These are phyloP conservation scores for Dipodascopsis tothii DNA, from an alignment of 805 yeast genomes.

Conservation along the genomic window DNA sequence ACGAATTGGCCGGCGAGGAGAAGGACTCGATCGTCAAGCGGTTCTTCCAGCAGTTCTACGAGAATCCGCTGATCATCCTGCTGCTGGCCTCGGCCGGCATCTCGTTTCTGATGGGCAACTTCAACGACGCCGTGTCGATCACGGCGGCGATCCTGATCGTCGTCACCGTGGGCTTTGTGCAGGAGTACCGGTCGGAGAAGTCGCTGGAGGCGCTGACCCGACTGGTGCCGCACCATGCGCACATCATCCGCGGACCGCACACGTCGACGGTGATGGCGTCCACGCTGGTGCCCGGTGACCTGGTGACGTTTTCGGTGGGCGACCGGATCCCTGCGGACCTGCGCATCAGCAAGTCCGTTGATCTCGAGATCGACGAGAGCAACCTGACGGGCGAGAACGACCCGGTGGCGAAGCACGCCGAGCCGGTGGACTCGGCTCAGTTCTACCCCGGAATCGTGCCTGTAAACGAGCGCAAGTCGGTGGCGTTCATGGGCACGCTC, in stretches of 20 bases:
- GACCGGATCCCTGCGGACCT: conserved; percentile 96
- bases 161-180: conserved; percentile 88
- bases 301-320: conserved; percentile 83
- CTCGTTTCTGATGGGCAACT: conserved; percentile 88
- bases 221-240: conserved; percentile 94
- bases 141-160: conserved; percentile 88
- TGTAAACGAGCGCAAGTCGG: conserved; percentile 61
- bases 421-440: conserved; percentile 34
- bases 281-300: conserved; percentile 88
- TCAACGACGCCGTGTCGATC: conserved; percentile 90
- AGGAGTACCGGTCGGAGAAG: conserved; percentile 92
- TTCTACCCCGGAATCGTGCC: conserved; percentile 34
- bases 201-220: conserved; percentile 86
- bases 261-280: conserved; percentile 65
- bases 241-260: conserved; percentile 73
- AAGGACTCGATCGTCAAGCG: conserved; percentile 61
- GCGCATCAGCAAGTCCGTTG: conserved; percentile 69
- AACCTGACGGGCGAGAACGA: conserved; percentile 91
- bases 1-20: conserved; percentile 67
- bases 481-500: conserved; percentile 95
- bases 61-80: conserved; percentile 82
- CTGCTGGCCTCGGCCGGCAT: conserved; percentile 84
- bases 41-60: conserved; percentile 73
- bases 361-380: conserved; percentile 82
- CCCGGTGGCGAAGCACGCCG: conserved; percentile 65